Evolutionary conservation across 306 rosid species (phyloP), one percentile per base, ranked within the genome.

Genomic region (Cucurbita argyrosperma): DNA sequence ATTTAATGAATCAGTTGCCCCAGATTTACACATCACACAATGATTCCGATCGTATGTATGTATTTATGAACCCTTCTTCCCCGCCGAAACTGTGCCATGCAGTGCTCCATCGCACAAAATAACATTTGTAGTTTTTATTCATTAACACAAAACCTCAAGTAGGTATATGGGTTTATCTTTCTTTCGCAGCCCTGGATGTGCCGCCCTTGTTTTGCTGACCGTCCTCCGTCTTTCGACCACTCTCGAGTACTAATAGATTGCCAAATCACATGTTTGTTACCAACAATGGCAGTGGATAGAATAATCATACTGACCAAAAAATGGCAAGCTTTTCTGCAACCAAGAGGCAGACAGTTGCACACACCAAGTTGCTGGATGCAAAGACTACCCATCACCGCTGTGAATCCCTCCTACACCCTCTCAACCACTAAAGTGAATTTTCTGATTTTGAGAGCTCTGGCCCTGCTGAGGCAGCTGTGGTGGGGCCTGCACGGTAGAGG

Each of bases 381-480:
- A 89, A 82, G 92, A 86, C 86, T 90, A 89, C 99, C 99, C 97
- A 86, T 88, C 88, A 91, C 83, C 78, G 85, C 85, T 82, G 82
- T 73, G 72, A 76, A 57, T 77, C 81, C 79, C 83, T 71, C 79
- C 83, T 71, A 73, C 66, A 75, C 79, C 75, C 51, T 85, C 80
- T 85, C 82, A 95, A 95, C 99, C 96, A 70, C 86, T 91, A 80
- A 83, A 91, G 76, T 91, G 97, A 74, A 89, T 81, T 84, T 91
- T 95, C 87, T 91, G 99, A 80, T 88, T 95, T 86, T 91, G 97
- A 62, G 96, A 83, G 84, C 85, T 87, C 85, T 88, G 99, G 82
- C 85, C 86, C 87, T 88, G 99, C 71, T 87, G 85, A 80, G 78
- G 86, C 79, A 82, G 84, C 86, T 89, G 96, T 76, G 85, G 97